Evolutionary conservation across 2,329 filamentous ascomycete genomes (phyloP).

Genomic region (Tolypocladium tundrense): DNA sequence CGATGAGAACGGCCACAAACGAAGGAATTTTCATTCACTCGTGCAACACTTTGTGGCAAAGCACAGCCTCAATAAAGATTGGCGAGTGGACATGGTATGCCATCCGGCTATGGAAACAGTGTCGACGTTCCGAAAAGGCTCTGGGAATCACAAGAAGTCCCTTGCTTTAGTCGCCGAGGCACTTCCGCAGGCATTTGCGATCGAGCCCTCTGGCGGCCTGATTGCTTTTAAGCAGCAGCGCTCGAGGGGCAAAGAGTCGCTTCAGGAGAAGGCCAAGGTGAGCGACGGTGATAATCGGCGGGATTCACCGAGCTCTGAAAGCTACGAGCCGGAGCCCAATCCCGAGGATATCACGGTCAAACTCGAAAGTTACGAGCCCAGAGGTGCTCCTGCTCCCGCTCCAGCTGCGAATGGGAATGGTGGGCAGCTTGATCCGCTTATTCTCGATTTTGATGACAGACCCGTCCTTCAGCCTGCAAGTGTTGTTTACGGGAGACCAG

Average conservation of each 20-base stretch:
- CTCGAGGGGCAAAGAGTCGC: too few relatives aligned
- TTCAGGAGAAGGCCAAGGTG: neutral
- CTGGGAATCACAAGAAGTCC: conserved; percentile 21
- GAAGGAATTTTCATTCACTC: conserved; percentile 44
- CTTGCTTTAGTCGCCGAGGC: conserved; percentile 26
- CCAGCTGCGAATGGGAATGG: neutral
- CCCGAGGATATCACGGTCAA: neutral
- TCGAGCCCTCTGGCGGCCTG: neutral
- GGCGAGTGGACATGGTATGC: conserved; percentile 36
- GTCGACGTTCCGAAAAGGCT: conserved; percentile 14
- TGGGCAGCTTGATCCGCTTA: neutral
- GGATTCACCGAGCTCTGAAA: conserved; percentile 10
- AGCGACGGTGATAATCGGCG: neutral
- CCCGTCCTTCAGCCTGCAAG: conserved; percentile 16
- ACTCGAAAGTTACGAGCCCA: neutral
- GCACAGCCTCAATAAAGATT: conserved; percentile 28
- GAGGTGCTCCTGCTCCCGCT: neutral
- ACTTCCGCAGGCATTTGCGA: conserved; percentile 18
- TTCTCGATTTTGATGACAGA: neutral
- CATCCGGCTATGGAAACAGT: conserved; percentile 24
- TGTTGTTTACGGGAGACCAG: conserved; percentile 18
- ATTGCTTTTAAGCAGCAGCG: neutral
- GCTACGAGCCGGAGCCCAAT: neutral
- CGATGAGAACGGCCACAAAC: neutral
- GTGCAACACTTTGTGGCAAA: conserved; percentile 44